Evolutionary conservation across 768 basidiomycete species (phyloP), one percentile per base, ranked within the genome.

Genomic region (Rhodotorula paludigena): DNA sequence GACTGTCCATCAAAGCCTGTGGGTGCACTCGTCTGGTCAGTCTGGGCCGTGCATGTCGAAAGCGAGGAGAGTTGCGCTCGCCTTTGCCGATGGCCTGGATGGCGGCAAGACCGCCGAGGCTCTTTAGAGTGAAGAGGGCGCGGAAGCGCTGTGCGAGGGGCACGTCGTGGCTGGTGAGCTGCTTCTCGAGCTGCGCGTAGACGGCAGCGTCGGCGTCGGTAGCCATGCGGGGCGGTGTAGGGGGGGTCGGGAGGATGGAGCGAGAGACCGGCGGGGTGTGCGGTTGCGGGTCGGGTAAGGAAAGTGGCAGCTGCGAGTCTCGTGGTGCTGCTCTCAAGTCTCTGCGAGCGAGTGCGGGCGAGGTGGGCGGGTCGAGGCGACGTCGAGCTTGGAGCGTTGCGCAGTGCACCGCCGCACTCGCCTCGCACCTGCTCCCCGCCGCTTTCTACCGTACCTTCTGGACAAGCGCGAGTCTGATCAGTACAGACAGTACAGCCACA

Each of bases 51-150:
- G 30, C 48, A 4, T 21, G 12, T 4, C 14, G 28, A 18, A 23
- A 6, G 45, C 5, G 25, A n/a, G n/a, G 30, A 9, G 64, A 70
- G 6, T 30, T 12, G 61, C 14, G 38, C 78, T 28, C 47, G 89
- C 93, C 92, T 81, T 88, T 85, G 21, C 89, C 85, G 75, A 98
- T 91, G 77, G 93, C 88, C 58, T 82, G 77, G 35, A 97, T 86
- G 11, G 92, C 90, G 33, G 77, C 72, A 25, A 48, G 47, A 2
- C 73, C 88, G 84, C 62, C 90, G 86, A 41, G 79, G 83, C 74
- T 86, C 78, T 94, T 97, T 58, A 99, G 81, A 18, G 93, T 89
- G 77, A 99, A 99, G 14, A 99, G 81, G 0, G 93, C 88, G 36
- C 94, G 81, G 76, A 96, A 99, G 60, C 94, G 82, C 74, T 87